Conservation (phyloP, 805 yeast genomes). For the Grigorovia jiainica region DNA sequence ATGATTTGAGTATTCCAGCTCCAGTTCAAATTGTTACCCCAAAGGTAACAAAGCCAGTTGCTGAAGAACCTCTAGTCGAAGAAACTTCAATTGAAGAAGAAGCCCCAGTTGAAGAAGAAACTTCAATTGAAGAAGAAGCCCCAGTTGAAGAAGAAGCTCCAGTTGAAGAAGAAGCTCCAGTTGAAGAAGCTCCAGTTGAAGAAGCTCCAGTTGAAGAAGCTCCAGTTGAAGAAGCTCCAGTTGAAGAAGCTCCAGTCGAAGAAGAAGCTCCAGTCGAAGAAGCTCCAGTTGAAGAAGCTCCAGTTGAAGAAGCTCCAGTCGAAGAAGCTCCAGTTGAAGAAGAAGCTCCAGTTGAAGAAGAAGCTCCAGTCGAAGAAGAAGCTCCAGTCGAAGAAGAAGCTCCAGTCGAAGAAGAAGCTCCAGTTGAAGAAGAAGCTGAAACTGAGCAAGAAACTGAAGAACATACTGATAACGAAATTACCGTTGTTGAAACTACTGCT, state of each 20-base stretch:
- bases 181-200: conserved; percentile 5
- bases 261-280: conserved; percentile 6
- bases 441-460: conserved; percentile 4
- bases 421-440: conserved; percentile 2
- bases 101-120: conserved; percentile 5
- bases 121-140: background rate
- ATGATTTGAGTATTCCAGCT: background rate
- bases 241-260: background rate
- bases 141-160: conserved; percentile 1
- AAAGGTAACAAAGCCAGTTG: background rate
- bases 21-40: background rate
- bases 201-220: conserved; percentile 5
- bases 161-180: conserved; percentile 5
- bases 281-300: conserved; percentile 3
- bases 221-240: conserved; percentile 5
- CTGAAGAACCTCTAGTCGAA: conserved; percentile 1
- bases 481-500: conserved; percentile 38
- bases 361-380: conserved; percentile 3
- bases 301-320: conserved; percentile 3
- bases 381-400: background rate
- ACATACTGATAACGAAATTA: background rate
- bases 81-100: conserved; percentile 4
- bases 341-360: conserved; percentile 2
- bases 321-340: conserved; percentile 8
- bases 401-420: conserved; percentile 3